Percentiles rank a stretch among this genome's conserved stretches.
Conservation (phyloP, 805 yeast species). For the Suhomyces vadensis region DNA sequence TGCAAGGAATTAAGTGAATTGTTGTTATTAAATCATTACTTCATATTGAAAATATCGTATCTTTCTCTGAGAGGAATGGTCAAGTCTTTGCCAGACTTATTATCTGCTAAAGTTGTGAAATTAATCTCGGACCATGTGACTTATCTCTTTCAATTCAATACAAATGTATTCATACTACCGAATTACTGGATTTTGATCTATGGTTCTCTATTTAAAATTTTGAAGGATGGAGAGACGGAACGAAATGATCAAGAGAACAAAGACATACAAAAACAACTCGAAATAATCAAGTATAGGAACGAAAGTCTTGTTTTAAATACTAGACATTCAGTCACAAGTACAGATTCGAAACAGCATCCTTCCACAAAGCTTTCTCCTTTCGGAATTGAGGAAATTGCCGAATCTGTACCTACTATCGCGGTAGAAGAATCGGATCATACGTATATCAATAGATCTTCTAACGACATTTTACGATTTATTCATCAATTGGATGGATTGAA, state of each 20-base stretch:
- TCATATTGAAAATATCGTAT: conserved; percentile 29
- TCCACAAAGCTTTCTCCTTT: background rate
- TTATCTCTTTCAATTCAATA: conserved; percentile 48
- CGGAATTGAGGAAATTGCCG: background rate
- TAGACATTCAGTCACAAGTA: conserved; percentile 15
- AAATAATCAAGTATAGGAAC: conserved; percentile 63
- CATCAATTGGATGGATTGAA: conserved; percentile 37
- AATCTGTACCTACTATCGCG: background rate
- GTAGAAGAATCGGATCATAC: conserved; percentile 15
- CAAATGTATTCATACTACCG: conserved; percentile 65
- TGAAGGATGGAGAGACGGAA: conserved; percentile 19
- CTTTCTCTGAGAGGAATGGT: conserved; percentile 15
- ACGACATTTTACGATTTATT: conserved; percentile 36
- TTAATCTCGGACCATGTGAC: conserved; percentile 32
- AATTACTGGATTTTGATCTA: conserved; percentile 59
- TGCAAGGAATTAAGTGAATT: conserved; percentile 67
- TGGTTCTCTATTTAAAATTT: conserved; percentile 45
- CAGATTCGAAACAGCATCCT: conserved; percentile 5
- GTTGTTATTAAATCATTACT: conserved; percentile 50
- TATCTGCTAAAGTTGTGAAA: conserved; percentile 29
- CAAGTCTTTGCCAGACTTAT: conserved; percentile 12
- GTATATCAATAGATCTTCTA: conserved; percentile 22
- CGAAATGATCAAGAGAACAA: conserved; percentile 25
- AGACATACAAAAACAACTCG: conserved; percentile 48
- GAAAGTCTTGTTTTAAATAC: conserved; percentile 65